A percentile compares a stretch with the other conserved stretches of the same genome.
phyloP scores from a whole-genome alignment of 768 basidiomycete genomes.

The Tricholoma matsutake region DNA sequence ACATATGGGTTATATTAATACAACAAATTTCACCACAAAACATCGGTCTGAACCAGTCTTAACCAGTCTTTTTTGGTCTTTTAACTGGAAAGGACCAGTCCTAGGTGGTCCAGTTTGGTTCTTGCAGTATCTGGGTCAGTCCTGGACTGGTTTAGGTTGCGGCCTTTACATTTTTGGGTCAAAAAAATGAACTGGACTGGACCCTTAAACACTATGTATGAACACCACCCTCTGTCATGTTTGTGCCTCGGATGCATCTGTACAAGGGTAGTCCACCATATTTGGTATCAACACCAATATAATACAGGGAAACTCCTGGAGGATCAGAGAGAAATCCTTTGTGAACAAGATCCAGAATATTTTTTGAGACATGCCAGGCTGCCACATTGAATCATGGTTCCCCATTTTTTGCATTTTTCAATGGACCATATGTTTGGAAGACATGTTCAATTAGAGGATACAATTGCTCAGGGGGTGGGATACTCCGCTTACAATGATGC shows the following conservation, averaged over 20 bases:
- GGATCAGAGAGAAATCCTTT: not conserved
- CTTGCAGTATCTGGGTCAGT: too few relatives aligned
- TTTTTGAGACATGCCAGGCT: not conserved
- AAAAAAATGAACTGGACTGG: too few relatives aligned
- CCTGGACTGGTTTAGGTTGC: too few relatives aligned
- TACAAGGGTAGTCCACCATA: slow-evolving; percentile 20
- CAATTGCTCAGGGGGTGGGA: not conserved
- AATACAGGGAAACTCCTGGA: slow-evolving; percentile 22
- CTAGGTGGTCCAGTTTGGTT: too few relatives aligned
- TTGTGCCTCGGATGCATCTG: not conserved
- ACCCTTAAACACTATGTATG: too few relatives aligned
- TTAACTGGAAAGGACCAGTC: too few relatives aligned
- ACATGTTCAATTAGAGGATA: not conserved
- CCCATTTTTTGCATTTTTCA: not conserved
- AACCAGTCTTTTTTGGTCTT: too few relatives aligned
- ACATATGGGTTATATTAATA: too few relatives aligned
- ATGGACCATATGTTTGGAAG: not conserved
- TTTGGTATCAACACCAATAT: slow-evolving; percentile 16
- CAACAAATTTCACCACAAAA: too few relatives aligned
- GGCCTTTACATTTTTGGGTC: too few relatives aligned
- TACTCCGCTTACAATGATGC: not conserved
- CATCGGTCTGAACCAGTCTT: too few relatives aligned
- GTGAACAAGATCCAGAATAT: not conserved
- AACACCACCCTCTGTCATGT: slow-evolving; percentile 2
- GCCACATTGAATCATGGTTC: not conserved